A percentile compares a stretch with the other conserved stretches of the same genome.
Evolutionary conservation across 2,329 filamentous ascomycete genomes (phyloP).

Genomic region (Diaporthe nobilis): DNA sequence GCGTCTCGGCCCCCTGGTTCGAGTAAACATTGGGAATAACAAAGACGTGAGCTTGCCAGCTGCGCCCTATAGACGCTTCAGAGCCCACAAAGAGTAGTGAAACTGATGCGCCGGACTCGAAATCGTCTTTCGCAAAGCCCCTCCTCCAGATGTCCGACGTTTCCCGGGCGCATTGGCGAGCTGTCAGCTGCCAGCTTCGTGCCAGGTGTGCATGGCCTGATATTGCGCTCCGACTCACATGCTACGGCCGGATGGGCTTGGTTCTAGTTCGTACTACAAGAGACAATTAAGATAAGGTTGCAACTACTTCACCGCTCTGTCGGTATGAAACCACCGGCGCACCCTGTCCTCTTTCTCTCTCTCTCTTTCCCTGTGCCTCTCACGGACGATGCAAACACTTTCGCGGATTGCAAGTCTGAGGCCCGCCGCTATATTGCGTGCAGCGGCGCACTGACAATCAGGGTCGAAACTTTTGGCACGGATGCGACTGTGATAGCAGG

Average conservation of each 20-base stretch:
- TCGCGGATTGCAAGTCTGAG: constrained; percentile 23
- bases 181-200: background rate
- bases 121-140: background rate
- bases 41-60: background rate
- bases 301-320: constrained; percentile 28
- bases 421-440: constrained; percentile 17
- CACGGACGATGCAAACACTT: constrained; percentile 32
- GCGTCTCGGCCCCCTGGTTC: background rate
- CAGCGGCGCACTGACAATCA: constrained; percentile 8
- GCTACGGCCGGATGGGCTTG: background rate
- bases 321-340: constrained; percentile 28
- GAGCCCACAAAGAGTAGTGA: background rate
- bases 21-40: constrained; percentile 33
- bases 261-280: background rate
- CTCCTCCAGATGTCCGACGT: background rate
- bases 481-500: constrained; percentile 28
- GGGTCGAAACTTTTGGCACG: constrained; percentile 17
- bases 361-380: background rate
- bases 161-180: background rate
- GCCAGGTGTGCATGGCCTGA: background rate
- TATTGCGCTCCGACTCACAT: background rate
- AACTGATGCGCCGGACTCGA: background rate
- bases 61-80: background rate
- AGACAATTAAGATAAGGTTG: constrained; percentile 13
- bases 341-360: background rate